Conservation (phyloP, 371 early-diverging fungal genomes). For the Zychaea mexicana region DNA sequence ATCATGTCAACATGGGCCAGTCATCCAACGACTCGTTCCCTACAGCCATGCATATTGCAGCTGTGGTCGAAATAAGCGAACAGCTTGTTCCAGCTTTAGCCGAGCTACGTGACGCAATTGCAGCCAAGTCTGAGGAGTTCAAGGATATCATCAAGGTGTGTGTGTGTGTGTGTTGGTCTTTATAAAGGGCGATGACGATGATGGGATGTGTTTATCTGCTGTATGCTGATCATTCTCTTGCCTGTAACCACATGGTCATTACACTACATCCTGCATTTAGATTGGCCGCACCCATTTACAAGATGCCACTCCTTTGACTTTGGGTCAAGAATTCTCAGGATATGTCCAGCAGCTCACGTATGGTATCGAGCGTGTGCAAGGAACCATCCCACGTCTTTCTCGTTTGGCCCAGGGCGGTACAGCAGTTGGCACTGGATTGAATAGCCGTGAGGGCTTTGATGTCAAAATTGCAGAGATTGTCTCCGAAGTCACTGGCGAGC, state of each 20-base stretch:
- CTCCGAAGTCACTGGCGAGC: constrained; percentile 68
- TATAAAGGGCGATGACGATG: no score
- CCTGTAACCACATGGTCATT: no score
- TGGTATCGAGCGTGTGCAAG: constrained; percentile 76
- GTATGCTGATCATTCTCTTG: no score
- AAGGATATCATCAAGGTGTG: constrained; percentile 71
- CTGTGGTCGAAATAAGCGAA: constrained; percentile 72
- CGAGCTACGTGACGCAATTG: constrained; percentile 66
- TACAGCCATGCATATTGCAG: constrained; percentile 90
- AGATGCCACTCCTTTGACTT: constrained; percentile 87
- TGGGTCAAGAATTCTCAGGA: constrained; percentile 91
- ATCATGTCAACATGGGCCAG: constrained; percentile 90
- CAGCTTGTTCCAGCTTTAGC: constrained; percentile 74
- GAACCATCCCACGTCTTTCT: constrained; percentile 70
- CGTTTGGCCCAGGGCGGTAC: constrained; percentile 89
- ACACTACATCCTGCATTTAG: constrained; percentile 15
- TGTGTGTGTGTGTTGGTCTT: background rate
- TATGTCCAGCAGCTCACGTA: constrained; percentile 81
- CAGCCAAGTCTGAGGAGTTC: constrained; percentile 66
- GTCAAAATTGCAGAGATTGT: constrained; percentile 75
- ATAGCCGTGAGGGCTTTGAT: constrained; percentile 81
- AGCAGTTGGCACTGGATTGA: constrained; percentile 91
- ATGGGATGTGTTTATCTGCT: no score
- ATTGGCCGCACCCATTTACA: constrained; percentile 89
- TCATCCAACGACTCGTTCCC: constrained; percentile 94